A percentile compares a stretch with the other conserved stretches of the same genome.
Conservation (phyloP, 2,329 filamentous ascomycete species). For the Plenodomus tracheiphilus region DNA sequence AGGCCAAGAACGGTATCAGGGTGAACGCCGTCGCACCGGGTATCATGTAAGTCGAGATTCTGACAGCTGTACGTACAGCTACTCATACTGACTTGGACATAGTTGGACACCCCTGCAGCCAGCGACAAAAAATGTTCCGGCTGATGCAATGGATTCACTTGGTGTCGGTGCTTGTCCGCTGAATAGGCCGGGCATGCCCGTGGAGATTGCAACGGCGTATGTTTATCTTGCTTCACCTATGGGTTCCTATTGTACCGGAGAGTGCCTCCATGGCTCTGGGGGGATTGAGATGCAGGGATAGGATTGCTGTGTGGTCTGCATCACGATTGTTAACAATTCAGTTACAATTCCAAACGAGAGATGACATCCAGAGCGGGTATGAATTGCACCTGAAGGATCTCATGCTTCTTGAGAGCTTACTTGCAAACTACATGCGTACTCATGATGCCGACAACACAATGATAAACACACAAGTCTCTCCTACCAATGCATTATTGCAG, state of each 20-base stretch:
- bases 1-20: conserved; percentile 68
- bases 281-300: conserved; percentile 23
- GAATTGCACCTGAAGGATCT: too few species aligned
- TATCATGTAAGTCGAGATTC: conserved; percentile 41
- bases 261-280: conserved; percentile 20
- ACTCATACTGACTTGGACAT: background rate
- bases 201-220: conserved; percentile 23
- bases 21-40: conserved; percentile 76
- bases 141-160: conserved; percentile 14
- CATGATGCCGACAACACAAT: too few species aligned
- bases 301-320: too few species aligned
- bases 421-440: too few species aligned
- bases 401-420: too few species aligned
- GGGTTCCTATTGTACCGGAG: conserved; percentile 22
- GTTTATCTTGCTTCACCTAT: conserved; percentile 22
- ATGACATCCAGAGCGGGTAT: too few species aligned
- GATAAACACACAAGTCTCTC: too few species aligned
- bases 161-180: conserved; percentile 23
- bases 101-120: conserved; percentile 22
- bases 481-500: too few species aligned
- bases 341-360: too few species aligned
- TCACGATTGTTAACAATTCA: too few species aligned
- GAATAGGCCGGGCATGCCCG: conserved; percentile 21
- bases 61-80: background rate
- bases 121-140: conserved; percentile 15